Base-by-base conservation (phyloP, 129 eudicot species). In the Pittosporum tobira region DNA sequence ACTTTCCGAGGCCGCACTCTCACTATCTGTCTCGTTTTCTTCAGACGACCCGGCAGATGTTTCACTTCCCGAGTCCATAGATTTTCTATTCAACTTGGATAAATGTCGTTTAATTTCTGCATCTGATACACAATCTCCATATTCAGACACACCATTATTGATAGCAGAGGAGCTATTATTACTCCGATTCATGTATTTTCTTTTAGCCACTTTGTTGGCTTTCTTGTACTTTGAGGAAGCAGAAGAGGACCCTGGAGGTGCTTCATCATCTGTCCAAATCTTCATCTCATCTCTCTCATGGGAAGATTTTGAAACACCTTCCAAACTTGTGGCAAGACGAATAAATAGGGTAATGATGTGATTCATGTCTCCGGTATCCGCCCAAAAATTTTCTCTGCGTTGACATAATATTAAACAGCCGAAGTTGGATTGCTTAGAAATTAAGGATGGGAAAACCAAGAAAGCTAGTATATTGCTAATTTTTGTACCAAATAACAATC, bases 41-140 rank as follows among this genome's bases (percentile, higher is more conserved):
- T 75, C 88, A n/a, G 95, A 86, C 18, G 88, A 83, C 50, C 77
- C 95, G 59, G 85, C 90, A 53, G 99, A 86, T 57, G 96, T 72
- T 48, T 81, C 94, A 65, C 88, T 81, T 51, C 68, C 98, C 0
- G 89, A 83, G 47, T 67, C 85, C 61, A 76, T 24, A 40, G 90
- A 50, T 68, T 77, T 87, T 57, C 58, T 78, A 60, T 83, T 80
- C 46, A 87, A 72, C 71, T 73, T 91, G 53, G 96, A 86, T 64
- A 91, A 56, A 27, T 79, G 87, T 67, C 79, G 75, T 66, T 59
- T 61, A 53, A 81, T 76, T 79, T 91, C 99, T 27, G 90, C 85
- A 63, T 91, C 99, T 59, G 95, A 85, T 12, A 78, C 77, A 59
- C 65, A 77, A 51, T 77, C 81, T 57, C 82, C 81, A 72, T 57